These are phyloP conservation scores for Dalechampia spathulata DNA, from an alignment of 441 rosid genomes.

Conservation along the genomic window DNA sequence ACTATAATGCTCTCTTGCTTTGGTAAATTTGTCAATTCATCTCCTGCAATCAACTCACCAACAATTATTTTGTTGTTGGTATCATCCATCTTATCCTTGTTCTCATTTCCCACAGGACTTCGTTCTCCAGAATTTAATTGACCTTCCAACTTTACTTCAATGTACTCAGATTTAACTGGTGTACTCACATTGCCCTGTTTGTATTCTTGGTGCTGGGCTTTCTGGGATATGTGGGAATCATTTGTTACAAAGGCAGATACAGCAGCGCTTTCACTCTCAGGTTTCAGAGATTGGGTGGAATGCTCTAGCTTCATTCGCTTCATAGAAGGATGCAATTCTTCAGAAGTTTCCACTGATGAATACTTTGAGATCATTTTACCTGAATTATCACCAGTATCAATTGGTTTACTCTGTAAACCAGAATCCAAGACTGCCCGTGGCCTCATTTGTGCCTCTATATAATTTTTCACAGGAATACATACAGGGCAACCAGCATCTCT, in stretches of 20 bases:
- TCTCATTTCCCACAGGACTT: too few relatives aligned
- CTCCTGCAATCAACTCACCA: too few relatives aligned
- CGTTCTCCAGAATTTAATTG: too few relatives aligned
- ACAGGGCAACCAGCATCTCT: constrained; percentile 79
- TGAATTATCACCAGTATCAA: constrained; percentile 41
- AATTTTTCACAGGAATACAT: constrained; percentile 80
- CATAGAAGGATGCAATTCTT: constrained; percentile 63
- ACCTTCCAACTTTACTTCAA: constrained; percentile 64
- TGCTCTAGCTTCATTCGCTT: constrained; percentile 92
- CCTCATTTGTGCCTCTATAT: constrained; percentile 48
- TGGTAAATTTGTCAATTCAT: constrained; percentile 28
- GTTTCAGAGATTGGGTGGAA: constrained; percentile 45
- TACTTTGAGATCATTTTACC: constrained; percentile 34
- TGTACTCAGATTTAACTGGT: constrained; percentile 52
- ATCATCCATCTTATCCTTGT: too few relatives aligned
- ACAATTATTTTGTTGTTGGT: too few relatives aligned
- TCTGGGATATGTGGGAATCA: constrained; percentile 41
- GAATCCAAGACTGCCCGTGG: constrained; percentile 41
- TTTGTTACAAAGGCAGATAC: too few relatives aligned
- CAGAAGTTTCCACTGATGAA: constrained; percentile 43
- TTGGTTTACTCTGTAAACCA: constrained; percentile 35
- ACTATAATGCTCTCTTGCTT: constrained; percentile 43
- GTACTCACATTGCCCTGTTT: constrained; percentile 31
- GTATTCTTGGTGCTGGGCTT: constrained; percentile 43
- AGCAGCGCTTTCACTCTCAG: too few relatives aligned